Evolutionary conservation across 306 rosid species (phyloP).

Genomic region (Biancaea sappan): DNA sequence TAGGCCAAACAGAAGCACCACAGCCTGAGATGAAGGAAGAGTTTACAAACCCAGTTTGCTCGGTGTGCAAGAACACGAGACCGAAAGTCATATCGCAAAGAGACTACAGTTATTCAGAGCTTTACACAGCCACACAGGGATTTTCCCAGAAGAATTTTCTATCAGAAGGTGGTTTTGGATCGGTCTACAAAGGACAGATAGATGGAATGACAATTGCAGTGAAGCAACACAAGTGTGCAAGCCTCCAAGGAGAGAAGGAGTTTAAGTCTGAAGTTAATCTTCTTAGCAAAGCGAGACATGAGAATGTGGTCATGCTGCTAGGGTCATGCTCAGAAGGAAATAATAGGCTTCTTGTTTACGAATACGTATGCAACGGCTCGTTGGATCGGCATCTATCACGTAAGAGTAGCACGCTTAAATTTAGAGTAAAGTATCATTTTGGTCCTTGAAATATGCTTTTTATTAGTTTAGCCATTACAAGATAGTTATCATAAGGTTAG

Average conservation of each 20-base stretch:
- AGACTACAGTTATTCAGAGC: conserved; percentile 68
- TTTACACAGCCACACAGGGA: conserved; percentile 56
- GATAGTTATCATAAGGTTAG: background rate
- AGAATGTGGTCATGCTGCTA: conserved; percentile 74
- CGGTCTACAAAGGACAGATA: conserved; percentile 62
- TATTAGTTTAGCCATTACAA: background rate
- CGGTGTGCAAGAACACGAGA: conserved; percentile 61
- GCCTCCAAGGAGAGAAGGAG: conserved; percentile 84
- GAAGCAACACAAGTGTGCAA: conserved; percentile 68
- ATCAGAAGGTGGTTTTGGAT: conserved; percentile 92
- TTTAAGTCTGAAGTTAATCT: conserved; percentile 74
- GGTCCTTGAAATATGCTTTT: background rate
- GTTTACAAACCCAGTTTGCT: conserved; percentile 45
- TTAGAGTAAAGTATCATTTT: background rate
- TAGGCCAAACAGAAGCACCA: conserved; percentile 20
- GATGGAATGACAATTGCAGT: conserved; percentile 71
- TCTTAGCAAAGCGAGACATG: conserved; percentile 81
- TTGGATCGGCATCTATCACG: conserved; percentile 73
- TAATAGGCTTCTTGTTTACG: conserved; percentile 82
- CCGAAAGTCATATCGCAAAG: conserved; percentile 55
- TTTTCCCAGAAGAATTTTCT: conserved; percentile 60
- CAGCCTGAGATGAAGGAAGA: conserved; percentile 41
- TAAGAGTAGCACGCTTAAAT: conserved; percentile 30
- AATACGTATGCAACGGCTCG: conserved; percentile 85
- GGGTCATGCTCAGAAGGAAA: conserved; percentile 81